phyloP scores from a whole-genome alignment of 1,284 basidiomycete species.

The Cystobasidiaceae sp. region DNA sequence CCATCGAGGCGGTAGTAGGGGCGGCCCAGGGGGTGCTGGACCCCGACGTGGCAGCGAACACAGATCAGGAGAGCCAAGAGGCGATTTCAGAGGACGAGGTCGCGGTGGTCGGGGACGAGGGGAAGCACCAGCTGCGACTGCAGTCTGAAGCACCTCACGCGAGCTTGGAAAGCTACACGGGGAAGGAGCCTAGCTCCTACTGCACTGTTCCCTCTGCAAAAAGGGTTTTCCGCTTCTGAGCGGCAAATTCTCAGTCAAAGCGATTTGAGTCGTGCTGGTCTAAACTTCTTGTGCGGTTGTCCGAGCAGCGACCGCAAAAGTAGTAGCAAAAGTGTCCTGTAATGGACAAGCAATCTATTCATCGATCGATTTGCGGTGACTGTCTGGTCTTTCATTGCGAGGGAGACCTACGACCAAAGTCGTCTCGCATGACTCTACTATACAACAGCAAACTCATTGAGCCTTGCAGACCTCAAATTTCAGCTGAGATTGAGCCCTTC shows the following conservation, averaged over 20 bases:
- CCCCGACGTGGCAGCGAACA: not conserved
- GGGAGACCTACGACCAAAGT: too few relatives aligned
- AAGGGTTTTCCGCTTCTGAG: too few relatives aligned
- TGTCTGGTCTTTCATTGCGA: too few relatives aligned
- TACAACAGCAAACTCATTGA: too few relatives aligned
- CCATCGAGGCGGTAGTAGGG: not conserved
- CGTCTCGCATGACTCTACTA: too few relatives aligned
- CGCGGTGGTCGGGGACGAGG: slow-evolving; percentile 30
- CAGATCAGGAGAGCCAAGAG: not conserved
- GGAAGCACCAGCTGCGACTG: not conserved
- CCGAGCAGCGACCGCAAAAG: not conserved
- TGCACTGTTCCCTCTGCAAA: too few relatives aligned
- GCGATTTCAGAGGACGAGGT: slow-evolving; percentile 32
- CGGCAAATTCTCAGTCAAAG: not conserved
- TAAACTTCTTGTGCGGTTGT: not conserved
- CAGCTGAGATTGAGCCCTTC: not conserved
- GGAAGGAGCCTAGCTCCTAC: too few relatives aligned
- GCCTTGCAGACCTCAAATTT: not conserved
- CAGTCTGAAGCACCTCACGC: too few relatives aligned
- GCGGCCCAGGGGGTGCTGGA: not conserved
- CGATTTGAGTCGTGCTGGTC: not conserved
- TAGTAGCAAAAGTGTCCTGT: too few relatives aligned
- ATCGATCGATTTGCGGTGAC: too few relatives aligned
- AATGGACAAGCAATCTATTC: too few relatives aligned
- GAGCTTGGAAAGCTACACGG: too few relatives aligned